A percentile compares a stretch with the other conserved stretches of the same genome.
Conservation (phyloP, 306 rosid genomes). For the Myrica gale region DNA sequence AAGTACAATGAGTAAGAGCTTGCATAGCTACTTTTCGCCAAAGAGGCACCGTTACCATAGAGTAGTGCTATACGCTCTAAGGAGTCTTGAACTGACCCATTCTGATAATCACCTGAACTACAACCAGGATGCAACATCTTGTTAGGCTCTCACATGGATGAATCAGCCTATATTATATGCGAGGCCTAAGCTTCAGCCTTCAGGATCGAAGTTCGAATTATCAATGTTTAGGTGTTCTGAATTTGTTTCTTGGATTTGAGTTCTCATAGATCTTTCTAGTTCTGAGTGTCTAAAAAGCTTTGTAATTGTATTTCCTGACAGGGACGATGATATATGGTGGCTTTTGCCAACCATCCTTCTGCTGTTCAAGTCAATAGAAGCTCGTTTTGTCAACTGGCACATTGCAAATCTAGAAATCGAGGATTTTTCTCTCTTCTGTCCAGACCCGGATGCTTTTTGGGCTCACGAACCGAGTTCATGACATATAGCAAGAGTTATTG, state of each 20-base stretch:
- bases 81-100: background rate
- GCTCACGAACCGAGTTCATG: slow-evolving; percentile 71
- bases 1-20: background rate
- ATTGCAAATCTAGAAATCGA: slow-evolving; percentile 84
- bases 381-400: slow-evolving; percentile 87
- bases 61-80: background rate
- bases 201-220: background rate
- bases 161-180: background rate
- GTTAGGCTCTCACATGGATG: background rate
- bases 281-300: background rate
- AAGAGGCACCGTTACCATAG: background rate
- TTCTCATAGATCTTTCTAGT: background rate
- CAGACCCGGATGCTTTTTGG: slow-evolving; percentile 93
- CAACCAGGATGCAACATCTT: background rate
- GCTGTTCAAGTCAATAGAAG: slow-evolving; percentile 69
- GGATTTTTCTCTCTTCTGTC: slow-evolving; percentile 79
- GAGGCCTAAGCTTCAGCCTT: background rate
- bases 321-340: slow-evolving; percentile 96
- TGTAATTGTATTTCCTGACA: slow-evolving; percentile 39
- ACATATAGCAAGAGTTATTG: slow-evolving; percentile 20
- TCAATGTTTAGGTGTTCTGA: background rate
- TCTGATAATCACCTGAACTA: background rate
- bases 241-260: background rate
- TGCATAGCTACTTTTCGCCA: background rate
- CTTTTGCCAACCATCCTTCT: slow-evolving; percentile 80